Evolutionary conservation across 345 rosid species (phyloP), one percentile per base, ranked within the genome.

Genomic region (Euphorbia lathyris): DNA sequence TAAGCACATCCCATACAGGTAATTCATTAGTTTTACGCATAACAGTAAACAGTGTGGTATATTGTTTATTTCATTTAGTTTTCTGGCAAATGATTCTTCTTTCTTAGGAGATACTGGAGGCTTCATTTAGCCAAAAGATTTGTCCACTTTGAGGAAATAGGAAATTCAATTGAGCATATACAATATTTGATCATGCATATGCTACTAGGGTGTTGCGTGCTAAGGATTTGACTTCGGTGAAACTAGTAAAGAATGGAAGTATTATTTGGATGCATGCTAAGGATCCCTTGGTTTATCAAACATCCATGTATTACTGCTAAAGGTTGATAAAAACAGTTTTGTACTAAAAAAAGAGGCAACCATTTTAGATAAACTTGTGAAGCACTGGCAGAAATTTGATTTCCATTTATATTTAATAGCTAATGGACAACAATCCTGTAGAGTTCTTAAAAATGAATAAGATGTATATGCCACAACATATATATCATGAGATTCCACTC

Each of bases 1-100:
- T 69, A 88, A 87, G 83, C 96, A 90, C 81, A 90, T 90, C 65
- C 92, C 94, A 14, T 90, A 90, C 78, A 85, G 94, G 94, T 85
- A 78, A 16, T 58, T 27, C 61, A 66, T 50, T 53, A 55, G 71
- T 16, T 61, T 60, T 34, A 14, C 22, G 23, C 42, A 10, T 50
- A 45, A 22, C 8, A 11, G 5, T 9, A 42, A 43, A n/a, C 26
- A 61, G 17, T 68, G 5, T 56, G 23, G 62, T 29, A 29, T 48
- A 17, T 17, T 4, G 22, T 25, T 20, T 19, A 4, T n/a, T 53
- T 53, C 58, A 53, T 53, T 53, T 52, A 3, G 58, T 12, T 40
- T 40, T 40, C 45, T 6, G 45, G 45, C 19, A 10, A 45, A 45
- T 1, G 17, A 45, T 45, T 45, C 19, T 45, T 13, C 23, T 40